Evolutionary conservation across 371 early-diverging fungal species (phyloP).

Genomic region (Chytridium lagenaria): DNA sequence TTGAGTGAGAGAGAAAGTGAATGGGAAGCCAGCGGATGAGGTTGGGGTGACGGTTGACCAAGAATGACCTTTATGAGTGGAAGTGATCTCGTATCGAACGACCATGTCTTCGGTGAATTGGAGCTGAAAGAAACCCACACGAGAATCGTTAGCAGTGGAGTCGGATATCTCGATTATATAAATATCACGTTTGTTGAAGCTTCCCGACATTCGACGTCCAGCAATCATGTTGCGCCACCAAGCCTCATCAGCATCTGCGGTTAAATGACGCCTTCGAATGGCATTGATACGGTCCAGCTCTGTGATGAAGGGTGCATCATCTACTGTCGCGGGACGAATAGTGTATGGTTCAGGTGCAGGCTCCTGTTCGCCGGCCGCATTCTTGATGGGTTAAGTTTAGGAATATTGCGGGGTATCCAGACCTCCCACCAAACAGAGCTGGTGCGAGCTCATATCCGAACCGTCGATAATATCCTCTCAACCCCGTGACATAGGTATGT

Average conservation of each 20-base stretch:
- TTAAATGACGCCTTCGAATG: background rate
- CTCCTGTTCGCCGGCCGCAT: background rate
- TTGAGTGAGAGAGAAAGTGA: too few species aligned
- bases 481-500: background rate
- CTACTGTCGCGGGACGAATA: background rate
- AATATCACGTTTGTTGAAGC: background rate
- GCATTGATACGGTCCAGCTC: background rate
- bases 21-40: too few species aligned
- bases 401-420: constrained; percentile 8
- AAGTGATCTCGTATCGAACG: too few species aligned
- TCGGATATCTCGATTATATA: background rate
- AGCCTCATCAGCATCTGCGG: background rate
- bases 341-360: background rate
- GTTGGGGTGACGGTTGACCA: too few species aligned
- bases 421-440: background rate
- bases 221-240: background rate
- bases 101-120: background rate
- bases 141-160: background rate
- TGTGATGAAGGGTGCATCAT: background rate
- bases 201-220: background rate
- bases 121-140: background rate
- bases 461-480: constrained; percentile 29
- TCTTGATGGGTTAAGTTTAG: too few species aligned
- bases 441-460: constrained; percentile 32
- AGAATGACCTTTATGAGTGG: too few species aligned